phyloP scores from a whole-genome alignment of 83 land plant genomes.

The Thuja plicata region DNA sequence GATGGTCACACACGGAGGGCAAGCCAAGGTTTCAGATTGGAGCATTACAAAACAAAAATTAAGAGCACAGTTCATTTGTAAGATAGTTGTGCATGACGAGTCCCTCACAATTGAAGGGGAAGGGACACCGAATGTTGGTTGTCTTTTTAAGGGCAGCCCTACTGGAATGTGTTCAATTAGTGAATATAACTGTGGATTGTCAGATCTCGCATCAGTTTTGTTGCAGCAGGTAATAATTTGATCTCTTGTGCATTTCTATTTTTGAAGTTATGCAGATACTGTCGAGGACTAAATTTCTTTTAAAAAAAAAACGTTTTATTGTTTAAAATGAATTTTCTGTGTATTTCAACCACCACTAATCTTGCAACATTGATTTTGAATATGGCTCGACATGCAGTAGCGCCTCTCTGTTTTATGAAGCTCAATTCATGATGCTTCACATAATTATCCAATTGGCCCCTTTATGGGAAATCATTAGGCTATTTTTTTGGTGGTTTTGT shows the following conservation, averaged over 20 bases:
- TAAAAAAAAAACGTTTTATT: not conserved
- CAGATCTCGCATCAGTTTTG: constrained; percentile 66
- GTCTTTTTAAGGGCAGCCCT: constrained; percentile 37
- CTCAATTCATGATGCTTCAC: not conserved
- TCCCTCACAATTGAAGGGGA: constrained; percentile 66
- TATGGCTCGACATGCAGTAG: not conserved
- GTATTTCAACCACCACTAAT: constrained; percentile 2
- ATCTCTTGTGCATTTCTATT: not conserved
- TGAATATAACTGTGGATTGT: constrained; percentile 58
- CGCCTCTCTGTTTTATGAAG: not conserved
- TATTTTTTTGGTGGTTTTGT: not conserved
- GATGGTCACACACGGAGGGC: constrained; percentile 25
- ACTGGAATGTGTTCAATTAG: constrained; percentile 27
- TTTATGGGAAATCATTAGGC: not conserved
- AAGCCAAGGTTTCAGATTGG: constrained; percentile 18
- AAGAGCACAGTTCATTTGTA: constrained; percentile 49
- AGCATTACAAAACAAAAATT: constrained; percentile 15
- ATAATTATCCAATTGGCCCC: not conserved
- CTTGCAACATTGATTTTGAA: not conserved
- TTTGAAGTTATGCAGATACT: not conserved
- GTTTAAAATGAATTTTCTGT: not conserved
- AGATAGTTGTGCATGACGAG: constrained; percentile 64
- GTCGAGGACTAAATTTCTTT: not conserved
- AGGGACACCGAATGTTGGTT: constrained; percentile 55
- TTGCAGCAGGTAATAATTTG: constrained; percentile 61